Evolutionary conservation across 1,284 basidiomycete genomes (phyloP), one percentile per base, ranked within the genome.

Genomic region (Thelephora terrestris): DNA sequence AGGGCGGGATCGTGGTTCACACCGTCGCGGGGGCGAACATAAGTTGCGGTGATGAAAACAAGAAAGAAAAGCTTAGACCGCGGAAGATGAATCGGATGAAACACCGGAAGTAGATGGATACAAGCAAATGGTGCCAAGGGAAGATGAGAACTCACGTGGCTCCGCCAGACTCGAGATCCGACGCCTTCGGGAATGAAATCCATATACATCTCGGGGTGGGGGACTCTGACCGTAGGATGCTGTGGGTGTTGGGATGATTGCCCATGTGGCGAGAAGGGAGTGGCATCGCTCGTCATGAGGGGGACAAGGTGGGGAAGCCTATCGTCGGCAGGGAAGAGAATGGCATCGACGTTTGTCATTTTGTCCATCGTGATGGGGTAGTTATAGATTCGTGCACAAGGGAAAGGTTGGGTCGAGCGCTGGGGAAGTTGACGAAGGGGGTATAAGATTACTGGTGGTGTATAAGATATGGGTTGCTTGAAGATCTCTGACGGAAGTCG

Each of bases 201-300:
- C 85, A 89, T 89, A 59, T 82, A 78, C 34, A 85, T 75, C 61
- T 88, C 83, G 7, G 86, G 85, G 63, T 88, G 85, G 1, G 85
- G 85, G 70, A 85, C 75, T 45, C 80, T 76, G 42, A 49, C 35
- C 38, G 56, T 57, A 29, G 67, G 64, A 47, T 73, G 70, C 9
- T 66, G 65, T 2, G 66, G 67, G 53, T 72, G 71, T 43, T 73
- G 72, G 48, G 69, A 68, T 21, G 39, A 21, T 25, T 42, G 39
- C 10, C 39, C 39, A 25, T 5, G 39, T 7, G 29, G 12, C n/a
- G 17, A 4, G n/a, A 23, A 42, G 5, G 21, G 12, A 48, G 71
- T 65, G 64, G 79, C 73, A 5, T 77, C 74, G 61, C 80, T 85
- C 45, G 78, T 82, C 78, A 81, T 80, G 52, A 89, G 73, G 49